Evolutionary conservation across 495 filamentous ascomycete species (phyloP), one percentile per base, ranked within the genome.

Genomic region (Mytilinidion resinicola): DNA sequence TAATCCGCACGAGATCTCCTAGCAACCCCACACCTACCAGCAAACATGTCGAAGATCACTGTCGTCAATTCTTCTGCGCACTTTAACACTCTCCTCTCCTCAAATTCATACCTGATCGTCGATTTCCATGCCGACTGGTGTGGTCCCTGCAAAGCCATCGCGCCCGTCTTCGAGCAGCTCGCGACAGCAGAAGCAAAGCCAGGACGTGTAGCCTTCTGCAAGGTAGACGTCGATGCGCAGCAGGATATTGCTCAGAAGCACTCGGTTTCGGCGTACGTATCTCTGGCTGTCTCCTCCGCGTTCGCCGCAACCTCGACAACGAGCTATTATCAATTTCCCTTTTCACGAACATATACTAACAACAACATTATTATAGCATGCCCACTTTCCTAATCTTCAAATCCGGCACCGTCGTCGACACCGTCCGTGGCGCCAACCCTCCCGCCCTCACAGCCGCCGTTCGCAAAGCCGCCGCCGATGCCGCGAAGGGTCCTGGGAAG

Each of bases 111-210:
- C 57, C 54, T 64, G 0, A 54, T 69, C 57, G 56, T 63, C 52
- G 67, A 69, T 56, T 69, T 69, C 65, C 67, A 67, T 53, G 67
- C 67, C 51, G 62, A 65, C 59, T 69, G 67, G 67, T 69, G 67
- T 51, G 67, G 67, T 9, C 67, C 67, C 10, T 69, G 67, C 54
- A 69, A 69, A 41, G 51, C 53, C 34, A 69, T 69, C n/a, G 58
- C 64, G 17, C 67, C 67, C 1, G 33, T 67, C 33, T 69, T 67
- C 56, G 25, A 57, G 6, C 15, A 48, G 11, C 65, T 69, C 9
- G 65, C 69, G n/a, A 56, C 63, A 19, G 55, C 57, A 25, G 58
- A 69, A 46, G 33, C 48, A 0, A 57, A 61, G 55, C 55, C 61
- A 14, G 65, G 65, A 11, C 48, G 42, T 49, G 10, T 69, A 10